Evolutionary conservation across 2,329 filamentous ascomycete genomes (phyloP).

Genomic region (Didymella exigua): DNA sequence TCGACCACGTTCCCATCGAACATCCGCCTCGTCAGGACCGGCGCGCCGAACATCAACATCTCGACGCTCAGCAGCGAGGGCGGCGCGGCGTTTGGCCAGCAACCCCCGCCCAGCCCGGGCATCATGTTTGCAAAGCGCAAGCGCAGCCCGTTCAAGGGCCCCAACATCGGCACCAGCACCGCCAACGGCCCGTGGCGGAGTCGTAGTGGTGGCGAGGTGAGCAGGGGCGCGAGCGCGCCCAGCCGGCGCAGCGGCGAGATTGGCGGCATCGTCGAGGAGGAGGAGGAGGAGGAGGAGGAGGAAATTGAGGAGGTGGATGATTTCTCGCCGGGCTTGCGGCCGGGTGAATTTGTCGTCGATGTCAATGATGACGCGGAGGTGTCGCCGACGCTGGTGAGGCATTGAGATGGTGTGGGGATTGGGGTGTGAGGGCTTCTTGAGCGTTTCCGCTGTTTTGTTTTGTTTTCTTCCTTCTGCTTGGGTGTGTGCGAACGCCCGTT

Average conservation of each 20-base stretch:
- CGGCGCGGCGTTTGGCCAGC: constrained; percentile 55
- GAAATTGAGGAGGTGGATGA: constrained; percentile 63
- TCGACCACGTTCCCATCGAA: constrained; percentile 76
- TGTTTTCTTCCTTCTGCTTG: not conserved
- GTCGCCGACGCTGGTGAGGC: no score
- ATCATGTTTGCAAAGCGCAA: constrained; percentile 83
- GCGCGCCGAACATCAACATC: constrained; percentile 46
- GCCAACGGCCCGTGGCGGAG: constrained; percentile 50
- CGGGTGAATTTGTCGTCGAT: constrained; percentile 35
- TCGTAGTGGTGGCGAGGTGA: constrained; percentile 15
- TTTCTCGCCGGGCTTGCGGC: constrained; percentile 58
- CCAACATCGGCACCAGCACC: constrained; percentile 56
- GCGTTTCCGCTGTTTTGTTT: not conserved
- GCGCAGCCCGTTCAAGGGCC: constrained; percentile 81
- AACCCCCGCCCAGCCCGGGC: constrained; percentile 63
- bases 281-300: constrained; percentile 49
- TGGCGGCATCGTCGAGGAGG: constrained; percentile 60
- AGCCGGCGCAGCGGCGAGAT: constrained; percentile 75
- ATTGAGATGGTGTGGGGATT: not conserved
- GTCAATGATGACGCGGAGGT: constrained; percentile 9
- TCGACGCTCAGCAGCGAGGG: constrained; percentile 45
- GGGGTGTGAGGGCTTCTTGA: not conserved
- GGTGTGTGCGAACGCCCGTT: not conserved
- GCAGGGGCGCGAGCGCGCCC: constrained; percentile 62
- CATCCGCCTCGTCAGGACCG: constrained; percentile 74